Evolutionary conservation across 177 flowering plant genomes (phyloP).

Genomic region (Tripterygium wilfordii): DNA sequence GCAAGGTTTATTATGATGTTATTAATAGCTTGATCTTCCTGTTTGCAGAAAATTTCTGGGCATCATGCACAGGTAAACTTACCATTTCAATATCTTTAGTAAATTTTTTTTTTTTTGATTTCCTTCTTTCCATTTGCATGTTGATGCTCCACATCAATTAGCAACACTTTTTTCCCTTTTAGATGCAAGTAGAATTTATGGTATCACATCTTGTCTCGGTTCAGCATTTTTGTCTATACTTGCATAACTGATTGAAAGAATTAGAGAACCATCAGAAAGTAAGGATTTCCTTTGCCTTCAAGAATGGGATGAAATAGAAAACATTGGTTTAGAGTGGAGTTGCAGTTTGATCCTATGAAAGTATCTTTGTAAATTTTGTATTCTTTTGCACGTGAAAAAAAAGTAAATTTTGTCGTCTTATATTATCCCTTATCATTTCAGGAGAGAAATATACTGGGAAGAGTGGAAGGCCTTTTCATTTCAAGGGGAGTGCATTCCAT

Average conservation of each 20-base stretch:
- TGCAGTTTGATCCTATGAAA: not conserved
- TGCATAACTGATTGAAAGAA: no score
- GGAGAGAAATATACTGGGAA: constrained; percentile 57
- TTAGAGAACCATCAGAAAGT: no score
- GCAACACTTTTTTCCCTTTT: no score
- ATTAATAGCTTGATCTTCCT: not conserved
- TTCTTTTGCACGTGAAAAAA: no score
- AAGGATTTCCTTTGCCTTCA: no score
- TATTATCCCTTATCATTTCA: constrained; percentile 7
- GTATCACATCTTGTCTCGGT: no score
- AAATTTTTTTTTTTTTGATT: not conserved
- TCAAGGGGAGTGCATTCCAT: constrained; percentile 50
- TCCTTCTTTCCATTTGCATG: not conserved
- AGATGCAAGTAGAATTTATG: no score
- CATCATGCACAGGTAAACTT: constrained; percentile 75
- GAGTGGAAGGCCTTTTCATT: constrained; percentile 48
- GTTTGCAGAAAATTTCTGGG: constrained; percentile 84
- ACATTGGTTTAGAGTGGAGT: no score
- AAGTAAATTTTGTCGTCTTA: not conserved
- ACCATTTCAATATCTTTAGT: not conserved
- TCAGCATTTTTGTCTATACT: no score
- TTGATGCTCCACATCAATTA: not conserved
- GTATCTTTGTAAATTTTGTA: not conserved
- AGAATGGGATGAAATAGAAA: no score
- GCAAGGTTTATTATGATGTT: not conserved